Base-by-base conservation (phyloP, 2,329 filamentous ascomycete species). In the Pseudofabraea citricarpa region DNA sequence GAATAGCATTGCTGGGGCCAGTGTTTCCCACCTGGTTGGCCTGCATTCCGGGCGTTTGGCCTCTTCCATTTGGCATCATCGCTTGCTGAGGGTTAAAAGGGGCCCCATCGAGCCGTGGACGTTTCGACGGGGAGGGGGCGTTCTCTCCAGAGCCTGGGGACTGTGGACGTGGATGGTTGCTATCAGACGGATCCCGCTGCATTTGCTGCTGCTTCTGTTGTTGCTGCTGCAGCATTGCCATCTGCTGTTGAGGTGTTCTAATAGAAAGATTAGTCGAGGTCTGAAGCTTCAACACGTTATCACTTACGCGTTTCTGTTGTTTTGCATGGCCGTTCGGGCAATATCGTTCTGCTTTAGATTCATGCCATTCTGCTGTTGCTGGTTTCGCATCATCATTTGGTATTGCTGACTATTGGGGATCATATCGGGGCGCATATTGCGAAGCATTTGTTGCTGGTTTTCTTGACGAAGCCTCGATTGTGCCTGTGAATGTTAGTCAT, bases 121-220 rank as follows among this genome's bases (percentile, higher is more conserved):
- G 80, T 71, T 97, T 97, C 50, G 87, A 91, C 2, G 91, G 91
- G 23, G 91, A 97, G 4, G 90, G 89, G 20, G 88, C 90, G 58
- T 93, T 93, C 41, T 96, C 90, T 43, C 82, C 83, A 27, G 85
- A 84, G 40, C 83, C 81, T 6, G 91, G 91, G 24, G 91, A 95
- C 45, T 84, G 82, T 21, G 89, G 84, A 47, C 90, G 81, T 51
- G 58, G 59, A 54, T 84, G 82, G 47, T 85, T 88, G 64, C 85
- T 85, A 56, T 95, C 89, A 13, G 88, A 91, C 42, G 87, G 86
- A 57, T 95, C 89, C 47, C 89, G 78, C 63, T 91, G 87, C 87
- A 95, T 94, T 62, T 87, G 82, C 45, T 83, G 82, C 58, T 86
- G 81, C 67, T 90, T 83, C 63, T 79, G 77, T 56, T 87, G 82